Conservation (phyloP, 352 stramenopile genomes). For the Pilasporangium apinafurcum region DNA sequence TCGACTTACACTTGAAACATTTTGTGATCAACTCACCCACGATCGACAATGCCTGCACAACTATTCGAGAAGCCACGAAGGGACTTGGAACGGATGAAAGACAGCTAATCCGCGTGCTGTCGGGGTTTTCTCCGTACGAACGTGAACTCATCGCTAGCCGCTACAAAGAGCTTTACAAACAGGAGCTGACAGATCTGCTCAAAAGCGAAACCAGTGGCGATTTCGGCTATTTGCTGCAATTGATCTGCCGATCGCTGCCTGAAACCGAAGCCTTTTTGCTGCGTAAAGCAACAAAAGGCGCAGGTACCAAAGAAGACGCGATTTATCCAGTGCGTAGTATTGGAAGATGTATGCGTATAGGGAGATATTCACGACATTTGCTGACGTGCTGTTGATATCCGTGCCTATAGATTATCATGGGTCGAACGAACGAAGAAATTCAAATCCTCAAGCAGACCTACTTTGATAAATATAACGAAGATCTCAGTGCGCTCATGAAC, state of each 20-base stretch:
- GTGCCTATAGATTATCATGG: constrained; percentile 42
- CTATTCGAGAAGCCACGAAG: constrained; percentile 57
- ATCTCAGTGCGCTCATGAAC: constrained; percentile 56
- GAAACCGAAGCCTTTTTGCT: constrained; percentile 69
- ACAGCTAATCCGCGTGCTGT: constrained; percentile 44
- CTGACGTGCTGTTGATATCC: neutral
- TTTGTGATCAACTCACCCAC: constrained; percentile 19
- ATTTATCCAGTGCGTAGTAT: constrained; percentile 48
- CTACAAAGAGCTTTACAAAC: constrained; percentile 60
- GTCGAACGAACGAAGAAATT: constrained; percentile 68
- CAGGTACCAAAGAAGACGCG: constrained; percentile 52
- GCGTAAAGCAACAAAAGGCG: constrained; percentile 38
- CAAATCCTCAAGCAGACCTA: constrained; percentile 70
- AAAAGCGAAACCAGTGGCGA: constrained; percentile 58
- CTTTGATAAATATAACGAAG: constrained; percentile 70
- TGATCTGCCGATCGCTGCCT: constrained; percentile 52
- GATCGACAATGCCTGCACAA: constrained; percentile 47
- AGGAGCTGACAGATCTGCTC: constrained; percentile 55
- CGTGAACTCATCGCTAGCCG: constrained; percentile 53
- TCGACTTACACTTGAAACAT: constrained; percentile 9
- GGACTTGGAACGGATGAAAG: constrained; percentile 66
- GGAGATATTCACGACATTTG: neutral
- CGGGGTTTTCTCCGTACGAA: constrained; percentile 32
- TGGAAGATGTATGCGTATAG: neutral
- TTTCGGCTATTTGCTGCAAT: constrained; percentile 60